phyloP scores from a whole-genome alignment of 1,284 basidiomycete genomes.

The Cryptococcus sp. region DNA sequence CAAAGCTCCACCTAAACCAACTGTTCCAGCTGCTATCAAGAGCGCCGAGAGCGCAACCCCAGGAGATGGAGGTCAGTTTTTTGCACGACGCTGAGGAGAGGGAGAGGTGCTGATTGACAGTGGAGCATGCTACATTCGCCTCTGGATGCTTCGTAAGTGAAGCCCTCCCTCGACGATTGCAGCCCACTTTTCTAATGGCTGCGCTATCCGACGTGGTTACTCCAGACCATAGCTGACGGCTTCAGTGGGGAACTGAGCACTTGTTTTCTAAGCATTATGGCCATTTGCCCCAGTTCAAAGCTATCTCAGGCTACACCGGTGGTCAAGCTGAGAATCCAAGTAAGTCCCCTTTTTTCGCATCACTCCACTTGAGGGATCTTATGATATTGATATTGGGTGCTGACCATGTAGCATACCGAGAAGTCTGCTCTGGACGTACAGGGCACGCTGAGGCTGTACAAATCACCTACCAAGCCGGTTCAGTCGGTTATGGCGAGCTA shows the following conservation, averaged over 20 bases:
- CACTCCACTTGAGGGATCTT: not conserved
- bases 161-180: no score
- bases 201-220: no score
- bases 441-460: constrained; percentile 85
- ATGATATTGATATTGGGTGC: no score
- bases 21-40: constrained; percentile 48
- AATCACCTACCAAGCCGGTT: constrained; percentile 75
- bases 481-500: constrained; percentile 75
- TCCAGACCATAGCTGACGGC: not conserved
- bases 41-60: constrained; percentile 27
- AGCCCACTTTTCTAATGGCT: not conserved
- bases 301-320: constrained; percentile 76
- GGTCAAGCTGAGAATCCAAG: constrained; percentile 51
- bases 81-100: not conserved
- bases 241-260: constrained; percentile 74
- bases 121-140: constrained; percentile 72
- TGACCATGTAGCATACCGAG: constrained; percentile 55
- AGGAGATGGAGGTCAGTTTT: constrained; percentile 42
- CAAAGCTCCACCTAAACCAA: constrained; percentile 43
- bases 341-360: constrained; percentile 2
- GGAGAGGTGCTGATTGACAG: constrained; percentile 15
- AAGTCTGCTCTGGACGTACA: constrained; percentile 77
- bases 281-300: constrained; percentile 55
- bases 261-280: constrained; percentile 79
- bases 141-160: constrained; percentile 58